A percentile compares a stretch with the other conserved stretches of the same genome.
Conservation (phyloP, 306 rosid species). For the Begonia fuchsioides region DNA sequence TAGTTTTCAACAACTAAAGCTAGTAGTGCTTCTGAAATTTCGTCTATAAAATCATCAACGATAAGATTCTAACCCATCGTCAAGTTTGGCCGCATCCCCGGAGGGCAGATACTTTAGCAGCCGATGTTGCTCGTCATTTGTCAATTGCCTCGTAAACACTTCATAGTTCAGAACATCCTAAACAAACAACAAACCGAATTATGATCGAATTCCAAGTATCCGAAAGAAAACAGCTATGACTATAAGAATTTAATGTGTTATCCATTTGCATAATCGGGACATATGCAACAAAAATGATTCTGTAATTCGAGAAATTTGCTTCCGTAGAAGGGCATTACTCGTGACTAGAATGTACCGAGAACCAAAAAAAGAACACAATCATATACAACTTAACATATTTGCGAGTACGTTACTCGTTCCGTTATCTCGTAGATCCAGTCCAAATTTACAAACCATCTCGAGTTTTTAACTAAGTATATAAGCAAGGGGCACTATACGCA, state of each 20-base stretch:
- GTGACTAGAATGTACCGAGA: background rate
- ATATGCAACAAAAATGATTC: background rate
- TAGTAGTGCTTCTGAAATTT: too few species aligned
- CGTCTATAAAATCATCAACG: constrained; percentile 2
- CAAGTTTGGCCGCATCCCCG: constrained; percentile 51
- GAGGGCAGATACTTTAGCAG: constrained; percentile 61
- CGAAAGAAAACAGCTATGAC: background rate
- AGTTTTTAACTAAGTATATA: too few species aligned
- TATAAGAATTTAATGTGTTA: background rate
- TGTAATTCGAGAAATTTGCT: background rate
- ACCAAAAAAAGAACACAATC: background rate
- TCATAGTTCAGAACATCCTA: constrained; percentile 68
- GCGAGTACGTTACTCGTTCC: too few species aligned
- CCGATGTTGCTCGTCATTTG: constrained; percentile 73
- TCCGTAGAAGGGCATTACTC: background rate
- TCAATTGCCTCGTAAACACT: constrained; percentile 61
- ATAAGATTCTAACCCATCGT: constrained; percentile 56
- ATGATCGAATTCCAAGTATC: background rate
- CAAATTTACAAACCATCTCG: too few species aligned
- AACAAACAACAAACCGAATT: constrained; percentile 5
- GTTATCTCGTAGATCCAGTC: too few species aligned
- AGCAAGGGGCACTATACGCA: too few species aligned
- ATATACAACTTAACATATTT: background rate
- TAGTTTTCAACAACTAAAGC: too few species aligned
- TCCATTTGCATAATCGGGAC: too few species aligned